phyloP scores from a whole-genome alignment of 1,284 basidiomycete genomes.

The Coniferiporia sulphurascens region DNA sequence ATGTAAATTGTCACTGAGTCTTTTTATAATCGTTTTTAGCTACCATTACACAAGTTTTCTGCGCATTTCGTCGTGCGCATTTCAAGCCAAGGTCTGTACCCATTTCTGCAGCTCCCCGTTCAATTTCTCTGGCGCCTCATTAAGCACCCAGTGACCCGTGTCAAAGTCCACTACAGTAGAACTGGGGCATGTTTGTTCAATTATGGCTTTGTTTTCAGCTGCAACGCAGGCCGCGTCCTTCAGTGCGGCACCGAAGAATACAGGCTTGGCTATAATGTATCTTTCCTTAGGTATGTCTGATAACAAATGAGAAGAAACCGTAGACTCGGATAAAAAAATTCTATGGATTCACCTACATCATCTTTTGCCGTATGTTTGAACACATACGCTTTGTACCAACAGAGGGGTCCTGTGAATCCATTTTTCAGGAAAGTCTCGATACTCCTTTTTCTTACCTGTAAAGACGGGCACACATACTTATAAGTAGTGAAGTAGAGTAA shows the following conservation, averaged over 20 bases:
- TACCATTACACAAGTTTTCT: too few species aligned
- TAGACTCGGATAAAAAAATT: not conserved
- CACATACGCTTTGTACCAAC: constrained; percentile 28
- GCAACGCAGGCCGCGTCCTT: constrained; percentile 18
- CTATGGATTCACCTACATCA: constrained; percentile 23
- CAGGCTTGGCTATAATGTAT: constrained; percentile 19
- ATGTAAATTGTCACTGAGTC: too few species aligned
- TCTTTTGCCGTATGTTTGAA: constrained; percentile 23
- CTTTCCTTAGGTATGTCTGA: constrained; percentile 11
- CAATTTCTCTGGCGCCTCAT: constrained; percentile 25
- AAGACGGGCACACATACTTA: not conserved
- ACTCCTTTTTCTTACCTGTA: constrained; percentile 2
- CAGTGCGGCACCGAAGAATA: constrained; percentile 20
- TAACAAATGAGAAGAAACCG: not conserved
- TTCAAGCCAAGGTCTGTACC: not conserved
- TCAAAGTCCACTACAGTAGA: constrained; percentile 28
- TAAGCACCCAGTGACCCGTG: constrained; percentile 30
- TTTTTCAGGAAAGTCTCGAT: constrained; percentile 1
- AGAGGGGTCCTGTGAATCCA: constrained; percentile 17
- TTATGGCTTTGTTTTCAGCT: constrained; percentile 5
- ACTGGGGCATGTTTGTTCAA: constrained; percentile 7
- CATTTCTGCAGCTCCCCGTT: constrained; percentile 22
- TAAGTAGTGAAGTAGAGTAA: not conserved
- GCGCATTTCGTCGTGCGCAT: too few species aligned
- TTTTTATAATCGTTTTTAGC: too few species aligned